Percentiles rank a stretch among this genome's conserved stretches.
phyloP scores from a whole-genome alignment of 2,329 filamentous ascomycete species.

The Penicillium sp. region DNA sequence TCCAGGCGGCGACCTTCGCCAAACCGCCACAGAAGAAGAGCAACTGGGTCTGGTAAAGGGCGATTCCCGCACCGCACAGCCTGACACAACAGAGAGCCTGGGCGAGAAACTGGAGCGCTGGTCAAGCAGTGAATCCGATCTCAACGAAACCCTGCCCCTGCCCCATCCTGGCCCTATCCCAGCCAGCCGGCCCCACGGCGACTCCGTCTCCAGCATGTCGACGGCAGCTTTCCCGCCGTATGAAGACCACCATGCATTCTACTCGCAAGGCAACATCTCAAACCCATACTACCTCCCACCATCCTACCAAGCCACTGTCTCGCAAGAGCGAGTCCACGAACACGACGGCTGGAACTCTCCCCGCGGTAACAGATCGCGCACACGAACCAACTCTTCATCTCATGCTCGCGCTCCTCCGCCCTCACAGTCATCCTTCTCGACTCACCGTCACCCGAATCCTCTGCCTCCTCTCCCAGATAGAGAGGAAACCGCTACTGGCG shows the following conservation, averaged over 20 bases:
- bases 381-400: slow-evolving; percentile 25
- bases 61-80: slow-evolving; percentile 50
- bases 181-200: slow-evolving; percentile 21
- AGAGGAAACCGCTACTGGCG: slow-evolving; percentile 23
- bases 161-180: neutral
- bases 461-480: slow-evolving; percentile 37
- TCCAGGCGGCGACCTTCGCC: slow-evolving; percentile 29
- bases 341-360: slow-evolving; percentile 20
- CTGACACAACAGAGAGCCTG: slow-evolving; percentile 22
- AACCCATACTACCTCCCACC: slow-evolving; percentile 30
- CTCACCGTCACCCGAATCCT: slow-evolving; percentile 35
- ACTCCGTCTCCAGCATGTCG: slow-evolving; percentile 30
- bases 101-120: slow-evolving; percentile 37
- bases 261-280: slow-evolving; percentile 19
- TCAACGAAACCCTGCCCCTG: slow-evolving; percentile 21
- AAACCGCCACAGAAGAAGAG: slow-evolving; percentile 78
- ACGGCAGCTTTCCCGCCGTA: slow-evolving; percentile 33
- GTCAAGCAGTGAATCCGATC: slow-evolving; percentile 26
- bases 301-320: slow-evolving; percentile 16
- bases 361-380: slow-evolving; percentile 11
- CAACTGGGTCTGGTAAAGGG: slow-evolving; percentile 80
- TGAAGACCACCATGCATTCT: slow-evolving; percentile 31
- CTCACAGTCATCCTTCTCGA: slow-evolving; percentile 27
- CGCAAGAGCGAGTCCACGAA: slow-evolving; percentile 15
- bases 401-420: slow-evolving; percentile 23